These are phyloP conservation scores for Polytrichum commune DNA, from an alignment of 225 moss, liverwort and hornwort species.

Conservation along the genomic window DNA sequence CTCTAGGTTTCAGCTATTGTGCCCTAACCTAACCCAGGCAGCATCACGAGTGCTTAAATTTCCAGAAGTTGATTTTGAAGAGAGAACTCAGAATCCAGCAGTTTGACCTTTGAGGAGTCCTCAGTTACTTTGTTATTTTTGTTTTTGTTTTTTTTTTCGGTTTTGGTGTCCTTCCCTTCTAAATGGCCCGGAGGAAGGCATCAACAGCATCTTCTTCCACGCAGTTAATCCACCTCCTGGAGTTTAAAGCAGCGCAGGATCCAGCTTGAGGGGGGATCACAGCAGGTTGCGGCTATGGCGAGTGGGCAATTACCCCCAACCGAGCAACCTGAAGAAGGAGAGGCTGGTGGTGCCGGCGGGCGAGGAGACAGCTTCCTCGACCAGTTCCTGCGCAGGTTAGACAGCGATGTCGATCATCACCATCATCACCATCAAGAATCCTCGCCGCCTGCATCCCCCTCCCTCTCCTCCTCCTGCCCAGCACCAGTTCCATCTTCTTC, in stretches of 20 bases:
- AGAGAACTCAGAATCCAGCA: too few relatives aligned
- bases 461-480: constrained; percentile 26
- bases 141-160: too few relatives aligned
- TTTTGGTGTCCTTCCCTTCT: not conserved
- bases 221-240: not conserved
- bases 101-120: too few relatives aligned
- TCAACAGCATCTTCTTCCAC: not conserved
- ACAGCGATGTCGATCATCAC: constrained; percentile 32
- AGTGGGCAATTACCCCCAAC: not conserved
- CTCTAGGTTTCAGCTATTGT: constrained; percentile 3
- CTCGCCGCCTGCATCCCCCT: constrained; percentile 17
- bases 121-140: too few relatives aligned
- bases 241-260: constrained; percentile 26
- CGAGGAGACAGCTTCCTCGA: constrained; percentile 37
- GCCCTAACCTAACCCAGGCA: too few relatives aligned
- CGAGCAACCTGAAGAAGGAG: constrained; percentile 13
- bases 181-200: constrained; percentile 22
- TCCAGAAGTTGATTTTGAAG: too few relatives aligned
- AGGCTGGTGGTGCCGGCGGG: constrained; percentile 8
- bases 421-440: too few relatives aligned
- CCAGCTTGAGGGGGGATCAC: constrained; percentile 26
- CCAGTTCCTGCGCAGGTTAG: constrained; percentile 50
- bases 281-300: constrained; percentile 48
- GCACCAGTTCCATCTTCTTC: not conserved
- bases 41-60: too few relatives aligned